phyloP scores from a whole-genome alignment of 2,329 filamentous ascomycete species.

The Gnomoniopsis smithogilvyi region DNA sequence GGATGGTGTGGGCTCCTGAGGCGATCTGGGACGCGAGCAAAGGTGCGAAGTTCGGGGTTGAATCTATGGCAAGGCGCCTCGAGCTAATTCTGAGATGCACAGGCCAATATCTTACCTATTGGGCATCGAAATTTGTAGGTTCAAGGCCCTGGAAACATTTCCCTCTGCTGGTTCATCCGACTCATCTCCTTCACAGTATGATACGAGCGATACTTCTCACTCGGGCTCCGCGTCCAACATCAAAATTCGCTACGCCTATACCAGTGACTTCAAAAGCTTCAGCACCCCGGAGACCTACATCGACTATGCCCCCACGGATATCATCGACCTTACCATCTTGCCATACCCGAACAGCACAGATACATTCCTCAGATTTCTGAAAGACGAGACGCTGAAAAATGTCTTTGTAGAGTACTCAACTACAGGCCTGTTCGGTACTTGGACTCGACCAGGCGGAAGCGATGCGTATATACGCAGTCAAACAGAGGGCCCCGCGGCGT shows the following conservation, averaged over 20 bases:
- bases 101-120: conserved; percentile 44
- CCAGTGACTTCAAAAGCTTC: conserved; percentile 52
- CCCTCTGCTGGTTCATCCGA: not conserved
- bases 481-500: conserved; percentile 44
- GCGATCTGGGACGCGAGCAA: conserved; percentile 49
- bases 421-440: conserved; percentile 47
- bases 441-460: conserved; percentile 44
- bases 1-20: conserved; percentile 58
- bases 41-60: conserved; percentile 21
- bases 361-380: conserved; percentile 52
- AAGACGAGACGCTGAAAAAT: conserved; percentile 49
- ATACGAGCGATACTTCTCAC: conserved; percentile 43
- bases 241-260: conserved; percentile 53
- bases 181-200: conserved; percentile 33
- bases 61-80: not conserved
- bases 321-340: conserved; percentile 57
- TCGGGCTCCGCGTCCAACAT: conserved; percentile 42
- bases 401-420: conserved; percentile 49
- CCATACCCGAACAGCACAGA: conserved; percentile 32
- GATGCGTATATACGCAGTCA: conserved; percentile 37
- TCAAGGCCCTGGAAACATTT: not conserved
- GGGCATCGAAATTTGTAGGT: conserved; percentile 45
- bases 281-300: conserved; percentile 47
- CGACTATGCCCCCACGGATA: conserved; percentile 41
- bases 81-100: conserved; percentile 2